Evolutionary conservation across 495 filamentous ascomycete species (phyloP).

Genomic region (Talaromyces wortmannii): DNA sequence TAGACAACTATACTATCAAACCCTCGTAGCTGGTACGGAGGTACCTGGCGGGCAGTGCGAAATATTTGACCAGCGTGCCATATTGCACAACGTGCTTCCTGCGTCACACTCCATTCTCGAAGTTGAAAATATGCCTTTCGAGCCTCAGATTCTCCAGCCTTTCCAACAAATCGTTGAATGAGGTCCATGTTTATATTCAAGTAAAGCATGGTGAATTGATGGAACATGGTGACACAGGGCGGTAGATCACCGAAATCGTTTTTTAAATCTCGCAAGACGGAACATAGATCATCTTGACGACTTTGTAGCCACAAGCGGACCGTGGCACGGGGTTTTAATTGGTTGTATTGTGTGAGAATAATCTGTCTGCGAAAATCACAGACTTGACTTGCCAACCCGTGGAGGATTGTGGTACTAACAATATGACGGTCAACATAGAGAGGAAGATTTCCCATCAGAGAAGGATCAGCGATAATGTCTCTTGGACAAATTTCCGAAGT

Average conservation of each 20-base stretch:
- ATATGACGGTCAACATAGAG: slow-evolving; percentile 34
- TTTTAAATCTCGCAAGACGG: neutral
- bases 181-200: slow-evolving; percentile 52
- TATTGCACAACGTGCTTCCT: slow-evolving; percentile 43
- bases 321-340: slow-evolving; percentile 5
- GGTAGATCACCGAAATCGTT: neutral
- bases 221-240: slow-evolving; percentile 24
- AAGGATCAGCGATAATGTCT: slow-evolving; percentile 13
- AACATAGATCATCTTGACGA: slow-evolving; percentile 18
- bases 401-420: slow-evolving; percentile 35
- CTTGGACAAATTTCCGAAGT: slow-evolving; percentile 6
- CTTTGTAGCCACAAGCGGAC: slow-evolving; percentile 19
- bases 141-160: slow-evolving; percentile 51
- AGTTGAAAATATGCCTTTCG: slow-evolving; percentile 40
- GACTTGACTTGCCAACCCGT: slow-evolving; percentile 15
- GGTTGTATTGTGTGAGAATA: slow-evolving; percentile 5
- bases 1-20: slow-evolving; percentile 52
- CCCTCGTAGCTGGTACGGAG: slow-evolving; percentile 37
- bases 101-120: slow-evolving; percentile 39
- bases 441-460: slow-evolving; percentile 5
- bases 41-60: slow-evolving; percentile 38
- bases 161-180: slow-evolving; percentile 53
- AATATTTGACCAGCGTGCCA: slow-evolving; percentile 57
- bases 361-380: slow-evolving; percentile 19
- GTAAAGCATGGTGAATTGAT: slow-evolving; percentile 48